Base-by-base conservation (phyloP, 371 early-diverging fungal genomes). In the Globomyces sp. region DNA sequence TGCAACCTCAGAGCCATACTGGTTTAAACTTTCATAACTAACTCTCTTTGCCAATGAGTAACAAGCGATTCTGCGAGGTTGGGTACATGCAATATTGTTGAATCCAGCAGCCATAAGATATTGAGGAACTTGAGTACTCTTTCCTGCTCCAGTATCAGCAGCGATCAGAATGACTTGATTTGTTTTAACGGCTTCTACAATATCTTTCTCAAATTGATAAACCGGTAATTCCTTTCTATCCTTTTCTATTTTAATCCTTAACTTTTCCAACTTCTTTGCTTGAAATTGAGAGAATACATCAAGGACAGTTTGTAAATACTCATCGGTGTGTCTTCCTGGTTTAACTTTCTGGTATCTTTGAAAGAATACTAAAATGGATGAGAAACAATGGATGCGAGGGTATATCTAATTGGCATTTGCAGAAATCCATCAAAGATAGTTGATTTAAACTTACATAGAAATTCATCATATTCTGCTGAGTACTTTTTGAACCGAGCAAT, bases 21-120 rank as follows among this genome's bases (percentile, higher is more conserved):
- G 81, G 66, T 87, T 84, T 65, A 85, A 77, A 4, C 87, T 78
- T 66, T 94, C 94, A 8, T 76, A 74, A 10, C 72, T 70, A 0
- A 92, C 92, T 64, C 93, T 88, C 59, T 84, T 71, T 2, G 95
- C 93, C n/a, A 98, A 83, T 9, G 92, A 87, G 42, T 86, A 89
- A 52, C 94, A 92, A 0, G 97, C 95, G 67, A 96, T 90, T 48
- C 96, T 84, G 11, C 97, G 83, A 2, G 97, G 97, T 71, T 97
- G 96, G 1, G 99, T 97, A 77, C 95, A 90, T 2, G 92, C 87
- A 55, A 98, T 89, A 53, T 85, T 84, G 59, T 81, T 75, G 57
- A 88, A 90, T 60, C 87, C 88, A 13, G 84, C 82, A 53, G 91
- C 91, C 53, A 92, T 73, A 11, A 94, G 85, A 75, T 90, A 92